Conservation (phyloP, 305 asterid species). For the Fraxinus greggii region DNA sequence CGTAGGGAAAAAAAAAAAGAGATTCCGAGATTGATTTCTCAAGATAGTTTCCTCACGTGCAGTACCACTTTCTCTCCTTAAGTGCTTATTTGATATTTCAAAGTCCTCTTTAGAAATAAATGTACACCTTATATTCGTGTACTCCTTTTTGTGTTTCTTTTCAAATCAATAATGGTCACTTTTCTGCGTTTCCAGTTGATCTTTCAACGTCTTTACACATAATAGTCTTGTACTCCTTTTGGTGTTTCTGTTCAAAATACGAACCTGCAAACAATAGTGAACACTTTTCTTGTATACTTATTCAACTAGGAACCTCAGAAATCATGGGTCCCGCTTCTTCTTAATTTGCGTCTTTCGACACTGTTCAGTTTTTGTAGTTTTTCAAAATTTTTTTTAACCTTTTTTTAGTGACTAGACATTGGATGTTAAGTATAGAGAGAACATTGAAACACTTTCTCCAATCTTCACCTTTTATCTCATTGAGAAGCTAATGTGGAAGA, state of each 20-base stretch:
- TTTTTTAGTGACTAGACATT: background rate
- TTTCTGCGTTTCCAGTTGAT: background rate
- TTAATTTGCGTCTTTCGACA: background rate
- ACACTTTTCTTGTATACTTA: background rate
- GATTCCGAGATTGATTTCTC: background rate
- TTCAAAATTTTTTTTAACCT: background rate
- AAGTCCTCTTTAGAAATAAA: background rate
- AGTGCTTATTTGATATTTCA: background rate
- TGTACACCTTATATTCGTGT: background rate
- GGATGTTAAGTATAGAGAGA: background rate
- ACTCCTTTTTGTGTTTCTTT: background rate
- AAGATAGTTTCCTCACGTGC: background rate
- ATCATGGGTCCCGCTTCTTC: background rate
- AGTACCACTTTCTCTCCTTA: background rate
- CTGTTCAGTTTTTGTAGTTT: background rate
- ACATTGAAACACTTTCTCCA: background rate
- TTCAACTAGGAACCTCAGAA: background rate
- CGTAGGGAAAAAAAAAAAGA: background rate
- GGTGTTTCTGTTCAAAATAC: background rate
- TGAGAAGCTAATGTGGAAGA: background rate
- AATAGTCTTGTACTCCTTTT: background rate
- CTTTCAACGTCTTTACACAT: background rate
- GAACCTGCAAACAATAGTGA: background rate
- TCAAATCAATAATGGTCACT: background rate
- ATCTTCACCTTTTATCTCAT: background rate